A percentile compares a stretch with the other conserved stretches of the same genome.
Conservation (phyloP, 2,329 filamentous ascomycete species). For the Sporothrix pallida region DNA sequence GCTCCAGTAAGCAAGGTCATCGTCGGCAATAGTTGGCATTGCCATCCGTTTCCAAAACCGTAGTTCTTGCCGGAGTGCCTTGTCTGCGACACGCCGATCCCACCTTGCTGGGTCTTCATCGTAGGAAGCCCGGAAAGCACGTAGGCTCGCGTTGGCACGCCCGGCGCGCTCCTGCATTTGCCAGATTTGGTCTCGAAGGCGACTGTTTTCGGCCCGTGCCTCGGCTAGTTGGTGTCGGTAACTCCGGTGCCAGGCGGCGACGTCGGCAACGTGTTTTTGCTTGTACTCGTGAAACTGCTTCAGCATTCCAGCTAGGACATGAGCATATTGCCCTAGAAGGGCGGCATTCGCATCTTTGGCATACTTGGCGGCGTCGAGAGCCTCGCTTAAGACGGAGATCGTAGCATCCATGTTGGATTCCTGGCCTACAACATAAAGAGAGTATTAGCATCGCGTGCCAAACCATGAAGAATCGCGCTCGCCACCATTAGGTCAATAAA, state of each 20-base stretch:
- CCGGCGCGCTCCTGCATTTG: constrained; percentile 68
- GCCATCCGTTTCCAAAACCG: constrained; percentile 72
- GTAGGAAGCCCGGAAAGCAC: constrained; percentile 61
- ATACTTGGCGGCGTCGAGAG: constrained; percentile 66
- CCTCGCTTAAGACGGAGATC: constrained; percentile 65
- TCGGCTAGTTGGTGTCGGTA: constrained; percentile 70
- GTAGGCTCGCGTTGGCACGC: constrained; percentile 62
- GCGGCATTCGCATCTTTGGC: constrained; percentile 65
- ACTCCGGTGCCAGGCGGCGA: constrained; percentile 68
- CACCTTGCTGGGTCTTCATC: constrained; percentile 62
- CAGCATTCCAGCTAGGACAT: constrained; percentile 62
- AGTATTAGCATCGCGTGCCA: constrained; percentile 21
- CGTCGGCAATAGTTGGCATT: constrained; percentile 63
- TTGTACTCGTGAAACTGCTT: constrained; percentile 71
- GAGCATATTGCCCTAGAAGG: constrained; percentile 64
- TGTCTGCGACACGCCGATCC: constrained; percentile 59
- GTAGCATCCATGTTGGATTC: constrained; percentile 59
- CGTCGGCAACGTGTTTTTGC: constrained; percentile 65
- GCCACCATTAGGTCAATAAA: neutral
- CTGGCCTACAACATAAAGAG: constrained; percentile 51
- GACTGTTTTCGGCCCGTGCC: constrained; percentile 67
- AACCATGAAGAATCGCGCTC: neutral
- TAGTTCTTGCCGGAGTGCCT: constrained; percentile 62
- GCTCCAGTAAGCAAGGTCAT: constrained; percentile 67
- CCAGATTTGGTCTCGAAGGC: constrained; percentile 69